Evolutionary conservation across 768 basidiomycete species (phyloP).

Genomic region (Mycena albidolilacea): DNA sequence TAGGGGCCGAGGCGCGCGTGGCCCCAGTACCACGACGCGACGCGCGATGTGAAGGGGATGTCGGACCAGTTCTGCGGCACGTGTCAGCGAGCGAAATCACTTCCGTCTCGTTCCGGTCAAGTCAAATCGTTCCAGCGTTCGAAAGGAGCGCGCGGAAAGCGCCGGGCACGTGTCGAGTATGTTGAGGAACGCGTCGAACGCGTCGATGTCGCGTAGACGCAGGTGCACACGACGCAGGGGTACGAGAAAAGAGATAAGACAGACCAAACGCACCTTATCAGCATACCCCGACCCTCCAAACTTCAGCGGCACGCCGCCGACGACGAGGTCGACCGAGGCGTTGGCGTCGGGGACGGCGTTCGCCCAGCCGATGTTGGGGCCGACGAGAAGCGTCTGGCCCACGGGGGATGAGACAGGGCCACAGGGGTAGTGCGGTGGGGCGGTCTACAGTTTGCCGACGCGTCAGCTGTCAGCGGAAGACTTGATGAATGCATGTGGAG

Average conservation of each 20-base stretch:
- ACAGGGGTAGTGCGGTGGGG: constrained; percentile 38
- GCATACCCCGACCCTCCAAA: constrained; percentile 37
- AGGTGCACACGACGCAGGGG: no score
- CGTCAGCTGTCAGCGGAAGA: not conserved
- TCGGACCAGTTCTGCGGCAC: constrained; percentile 33
- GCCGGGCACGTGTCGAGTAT: no score
- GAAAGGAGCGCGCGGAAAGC: no score
- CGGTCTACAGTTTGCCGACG: not conserved
- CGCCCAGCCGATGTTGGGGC: constrained; percentile 40
- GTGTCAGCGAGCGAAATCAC: no score
- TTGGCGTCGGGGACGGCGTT: constrained; percentile 40
- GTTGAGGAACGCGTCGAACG: no score
- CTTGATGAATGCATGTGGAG: no score
- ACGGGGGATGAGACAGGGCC: not conserved
- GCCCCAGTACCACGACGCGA: constrained; percentile 37
- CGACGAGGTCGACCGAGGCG: constrained; percentile 31
- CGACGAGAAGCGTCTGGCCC: constrained; percentile 29
- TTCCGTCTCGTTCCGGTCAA: no score
- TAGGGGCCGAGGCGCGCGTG: constrained; percentile 30
- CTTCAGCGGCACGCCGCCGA: constrained; percentile 16
- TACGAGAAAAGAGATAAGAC: no score
- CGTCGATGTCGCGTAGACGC: no score
- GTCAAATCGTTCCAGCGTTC: no score
- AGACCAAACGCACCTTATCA: constrained; percentile 28
- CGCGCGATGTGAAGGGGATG: constrained; percentile 8